A percentile compares a stretch with the other conserved stretches of the same genome.
phyloP scores from a whole-genome alignment of 306 rosid species.

The Hippophae rhamnoides region DNA sequence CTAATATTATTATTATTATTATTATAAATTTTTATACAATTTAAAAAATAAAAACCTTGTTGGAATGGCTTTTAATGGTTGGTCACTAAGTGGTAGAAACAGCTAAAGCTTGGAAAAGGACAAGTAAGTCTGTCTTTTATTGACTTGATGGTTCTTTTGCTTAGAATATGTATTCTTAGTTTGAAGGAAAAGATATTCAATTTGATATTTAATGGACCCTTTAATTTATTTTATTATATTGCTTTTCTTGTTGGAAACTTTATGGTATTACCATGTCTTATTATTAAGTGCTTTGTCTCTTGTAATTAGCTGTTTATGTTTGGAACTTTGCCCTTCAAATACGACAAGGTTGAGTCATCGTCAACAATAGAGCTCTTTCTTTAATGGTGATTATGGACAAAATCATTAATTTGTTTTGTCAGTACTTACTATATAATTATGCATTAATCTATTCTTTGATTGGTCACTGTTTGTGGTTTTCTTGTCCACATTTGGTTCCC shows the following conservation, averaged over 20 bases:
- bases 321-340: slow-evolving; percentile 38
- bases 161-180: slow-evolving; percentile 19
- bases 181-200: slow-evolving; percentile 14
- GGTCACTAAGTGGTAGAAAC: slow-evolving; percentile 52
- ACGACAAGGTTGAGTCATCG: slow-evolving; percentile 48
- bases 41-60: slow-evolving; percentile 13
- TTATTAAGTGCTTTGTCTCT: slow-evolving; percentile 26
- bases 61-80: slow-evolving; percentile 41
- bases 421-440: slow-evolving; percentile 16
- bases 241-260: slow-evolving; percentile 35
- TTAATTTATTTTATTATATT: slow-evolving; percentile 16
- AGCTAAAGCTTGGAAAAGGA: slow-evolving; percentile 65
- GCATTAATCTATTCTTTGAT: slow-evolving; percentile 20
- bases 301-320: slow-evolving; percentile 50
- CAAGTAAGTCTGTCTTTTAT: slow-evolving; percentile 63
- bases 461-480: slow-evolving; percentile 33
- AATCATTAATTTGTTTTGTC: slow-evolving; percentile 38
- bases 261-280: slow-evolving; percentile 33
- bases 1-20: no score
- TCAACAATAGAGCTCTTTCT: slow-evolving; percentile 38
- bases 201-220: slow-evolving; percentile 11
- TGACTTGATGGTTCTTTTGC: slow-evolving; percentile 33
- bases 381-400: slow-evolving; percentile 38
- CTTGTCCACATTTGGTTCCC: slow-evolving; percentile 37
- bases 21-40: no score